phyloP scores from a whole-genome alignment of 306 rosid genomes.

The Prunus kanzakura region DNA sequence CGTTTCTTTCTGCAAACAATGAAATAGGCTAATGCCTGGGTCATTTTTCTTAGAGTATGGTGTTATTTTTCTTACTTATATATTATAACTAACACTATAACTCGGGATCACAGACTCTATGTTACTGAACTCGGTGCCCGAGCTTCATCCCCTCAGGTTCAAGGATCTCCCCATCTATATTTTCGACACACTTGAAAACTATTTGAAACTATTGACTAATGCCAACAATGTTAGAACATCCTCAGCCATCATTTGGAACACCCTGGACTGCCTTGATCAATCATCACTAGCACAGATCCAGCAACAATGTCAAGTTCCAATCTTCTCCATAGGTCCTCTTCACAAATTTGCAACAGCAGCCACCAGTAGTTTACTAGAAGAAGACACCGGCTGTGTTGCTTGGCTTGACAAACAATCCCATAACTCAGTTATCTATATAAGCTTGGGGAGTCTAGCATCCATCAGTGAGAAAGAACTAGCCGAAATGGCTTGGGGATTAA shows the following conservation, averaged over 20 bases:
- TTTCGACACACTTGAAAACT: background rate
- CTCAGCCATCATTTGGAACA: constrained; percentile 46
- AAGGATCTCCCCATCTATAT: constrained; percentile 46
- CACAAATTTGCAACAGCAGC: constrained; percentile 25
- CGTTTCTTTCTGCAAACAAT: no score
- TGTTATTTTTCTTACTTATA: background rate
- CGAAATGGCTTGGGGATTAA: constrained; percentile 50
- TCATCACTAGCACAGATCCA: constrained; percentile 25
- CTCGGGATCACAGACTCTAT: constrained; percentile 19
- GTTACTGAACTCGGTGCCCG: constrained; percentile 31
- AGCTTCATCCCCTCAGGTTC: constrained; percentile 38
- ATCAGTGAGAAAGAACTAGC: constrained; percentile 34
- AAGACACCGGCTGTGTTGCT: constrained; percentile 19
- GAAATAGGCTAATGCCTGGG: no score
- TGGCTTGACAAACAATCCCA: constrained; percentile 27
- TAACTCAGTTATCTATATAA: constrained; percentile 30
- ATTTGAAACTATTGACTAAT: background rate
- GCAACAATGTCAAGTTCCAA: constrained; percentile 11
- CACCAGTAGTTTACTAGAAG: constrained; percentile 10
- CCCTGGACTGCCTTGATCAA: constrained; percentile 31
- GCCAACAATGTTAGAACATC: constrained; percentile 18
- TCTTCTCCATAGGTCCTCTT: constrained; percentile 50
- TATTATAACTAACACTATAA: background rate
- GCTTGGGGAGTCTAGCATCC: constrained; percentile 51
- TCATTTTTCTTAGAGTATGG: no score